phyloP scores from a whole-genome alignment of 2,329 filamentous ascomycete genomes.

The Emergomyces pasteurianus region DNA sequence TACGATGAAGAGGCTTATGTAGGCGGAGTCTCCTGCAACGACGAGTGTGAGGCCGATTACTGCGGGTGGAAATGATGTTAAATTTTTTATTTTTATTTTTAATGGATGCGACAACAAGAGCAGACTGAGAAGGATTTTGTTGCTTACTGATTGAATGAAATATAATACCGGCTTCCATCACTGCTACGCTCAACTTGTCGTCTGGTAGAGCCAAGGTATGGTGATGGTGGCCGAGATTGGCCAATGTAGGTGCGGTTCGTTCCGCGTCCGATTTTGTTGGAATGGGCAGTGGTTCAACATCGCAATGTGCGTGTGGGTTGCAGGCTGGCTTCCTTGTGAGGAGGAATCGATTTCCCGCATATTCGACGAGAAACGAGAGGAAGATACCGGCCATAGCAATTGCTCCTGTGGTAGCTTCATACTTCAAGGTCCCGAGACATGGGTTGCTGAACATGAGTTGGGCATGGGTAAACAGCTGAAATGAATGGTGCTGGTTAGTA shows the following conservation, averaged over 20 bases:
- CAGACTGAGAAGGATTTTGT: no score
- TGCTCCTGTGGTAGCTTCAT: constrained; percentile 57
- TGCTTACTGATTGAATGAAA: constrained; percentile 58
- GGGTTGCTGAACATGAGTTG: constrained; percentile 59
- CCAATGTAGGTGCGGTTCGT: constrained; percentile 9
- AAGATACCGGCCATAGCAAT: constrained; percentile 65
- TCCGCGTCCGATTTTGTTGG: constrained; percentile 14
- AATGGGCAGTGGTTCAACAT: constrained; percentile 18
- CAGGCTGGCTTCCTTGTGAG: constrained; percentile 10
- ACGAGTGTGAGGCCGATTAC: constrained; percentile 53
- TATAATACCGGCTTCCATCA: constrained; percentile 61
- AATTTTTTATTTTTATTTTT: constrained; percentile 31
- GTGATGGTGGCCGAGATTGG: constrained; percentile 24
- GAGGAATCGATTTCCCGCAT: constrained; percentile 49
- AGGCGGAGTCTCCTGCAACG: constrained; percentile 38
- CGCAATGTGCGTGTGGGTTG: constrained; percentile 18
- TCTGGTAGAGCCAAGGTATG: constrained; percentile 12
- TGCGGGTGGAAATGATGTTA: constrained; percentile 42
- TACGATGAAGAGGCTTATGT: constrained; percentile 45
- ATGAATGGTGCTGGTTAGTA: background rate
- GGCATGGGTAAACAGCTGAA: constrained; percentile 61
- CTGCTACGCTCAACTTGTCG: constrained; percentile 48
- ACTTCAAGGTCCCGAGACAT: constrained; percentile 54
- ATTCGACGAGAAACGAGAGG: constrained; percentile 61
- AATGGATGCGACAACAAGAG: constrained; percentile 34